Base-by-base conservation (phyloP, 2,329 filamentous ascomycete genomes). In the Cladosporium austrohemisphaericum region DNA sequence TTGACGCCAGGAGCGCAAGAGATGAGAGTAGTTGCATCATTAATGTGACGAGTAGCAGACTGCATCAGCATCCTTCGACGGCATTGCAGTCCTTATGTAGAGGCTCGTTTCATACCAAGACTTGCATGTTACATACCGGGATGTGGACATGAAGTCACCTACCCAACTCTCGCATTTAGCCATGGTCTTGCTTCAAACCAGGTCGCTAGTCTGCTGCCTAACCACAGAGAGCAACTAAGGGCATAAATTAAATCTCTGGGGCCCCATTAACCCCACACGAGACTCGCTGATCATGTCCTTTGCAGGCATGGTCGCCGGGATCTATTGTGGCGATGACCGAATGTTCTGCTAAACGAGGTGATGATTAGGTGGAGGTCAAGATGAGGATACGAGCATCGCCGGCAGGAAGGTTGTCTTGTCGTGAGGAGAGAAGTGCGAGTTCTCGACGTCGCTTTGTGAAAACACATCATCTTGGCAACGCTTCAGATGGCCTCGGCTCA, bases 161-260 rank as follows among this genome's bases (percentile, higher is more conserved):
- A 14, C 14, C 22, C 5, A 18, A 16, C 11, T 19, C 26, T 31
- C 26, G 38, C 26, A 41, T 41, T 41, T 41, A 41, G 16, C 38
- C 38, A 41, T 41, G 10, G 25, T 41, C n/a, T 31, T 41, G 19
- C 38, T 41, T 41, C 38, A 41, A 26, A 28, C 38, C 38, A 41
- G 31, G 38, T 41, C 37, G 23, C 22, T 40, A 40, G 37, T 13
- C 19, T 8, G 37, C 25, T 18, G 37, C 19, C 37, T 40, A 40
- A 40, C 37, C 23, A 10, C 28, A 23, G 25, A 23, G 20, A 40
- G 37, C 14, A 40, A 40, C n/a, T n/a, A n/a, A n/a, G n/a, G n/a
- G 23, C 22, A 40, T 23, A 25, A 26, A 40, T 40, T 6, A 40
- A 13, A 18, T 10, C 14, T 16, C 37, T 40, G 37, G 37, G 37